These are phyloP conservation scores for Phytopythium aichiense DNA, from an alignment of 352 stramenopile species.

Conservation along the genomic window DNA sequence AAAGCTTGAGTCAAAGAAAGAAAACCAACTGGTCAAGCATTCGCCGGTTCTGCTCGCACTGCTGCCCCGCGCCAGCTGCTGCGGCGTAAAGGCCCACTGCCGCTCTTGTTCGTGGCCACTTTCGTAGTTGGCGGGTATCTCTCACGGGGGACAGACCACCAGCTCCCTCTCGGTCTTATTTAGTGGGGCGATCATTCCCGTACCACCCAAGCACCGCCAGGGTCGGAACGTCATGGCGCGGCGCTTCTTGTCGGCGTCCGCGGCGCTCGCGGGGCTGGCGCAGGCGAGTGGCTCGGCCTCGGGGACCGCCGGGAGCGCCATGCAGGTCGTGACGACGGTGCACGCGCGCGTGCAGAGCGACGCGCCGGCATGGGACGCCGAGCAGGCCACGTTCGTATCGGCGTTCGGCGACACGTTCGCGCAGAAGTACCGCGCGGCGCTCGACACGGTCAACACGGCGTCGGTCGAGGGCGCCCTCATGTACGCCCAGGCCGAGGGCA, in stretches of 20 bases:
- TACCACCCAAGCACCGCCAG: not conserved
- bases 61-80: not conserved
- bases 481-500: constrained; percentile 79
- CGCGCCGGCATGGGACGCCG: constrained; percentile 24
- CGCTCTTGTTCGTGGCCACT: not conserved
- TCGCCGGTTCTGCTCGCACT: not conserved
- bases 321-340: constrained; percentile 28
- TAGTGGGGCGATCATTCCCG: no score
- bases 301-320: not conserved
- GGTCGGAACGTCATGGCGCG: not conserved
- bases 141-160: not conserved
- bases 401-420: constrained; percentile 25
- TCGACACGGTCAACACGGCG: constrained; percentile 77
- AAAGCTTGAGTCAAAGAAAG: no score
- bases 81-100: not conserved
- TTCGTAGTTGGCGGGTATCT: not conserved
- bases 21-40: no score
- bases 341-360: constrained; percentile 47
- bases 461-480: constrained; percentile 73
- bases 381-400: constrained; percentile 15
- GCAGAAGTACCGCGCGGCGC: constrained; percentile 30
- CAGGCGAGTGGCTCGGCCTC: not conserved
- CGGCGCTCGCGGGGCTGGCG: not conserved
- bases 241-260: not conserved
- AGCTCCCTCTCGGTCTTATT: not conserved